Conservation (phyloP, 2,329 filamentous ascomycete genomes). For the Apiospora malaysiana region DNA sequence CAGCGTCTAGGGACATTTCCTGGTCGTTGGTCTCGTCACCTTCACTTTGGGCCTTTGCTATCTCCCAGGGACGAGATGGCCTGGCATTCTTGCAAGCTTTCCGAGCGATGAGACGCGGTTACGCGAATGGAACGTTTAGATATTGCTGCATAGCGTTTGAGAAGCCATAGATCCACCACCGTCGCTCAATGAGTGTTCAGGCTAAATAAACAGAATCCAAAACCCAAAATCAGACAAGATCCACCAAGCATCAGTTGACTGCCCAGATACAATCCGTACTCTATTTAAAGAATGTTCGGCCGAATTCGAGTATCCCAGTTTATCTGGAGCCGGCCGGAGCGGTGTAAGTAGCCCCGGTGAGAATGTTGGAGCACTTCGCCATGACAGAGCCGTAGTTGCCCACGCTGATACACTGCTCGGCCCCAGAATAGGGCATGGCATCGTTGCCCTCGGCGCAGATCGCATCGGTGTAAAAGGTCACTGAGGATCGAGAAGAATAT, state of each 20-base stretch:
- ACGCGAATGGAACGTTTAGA: slow-evolving; percentile 62
- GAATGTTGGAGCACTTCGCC: slow-evolving; percentile 16
- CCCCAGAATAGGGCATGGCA: background rate
- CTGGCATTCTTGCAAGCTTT: slow-evolving; percentile 67
- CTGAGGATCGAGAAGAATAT: background rate
- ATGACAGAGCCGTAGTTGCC: background rate
- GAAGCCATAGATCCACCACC: slow-evolving; percentile 42
- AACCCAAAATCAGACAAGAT: background rate
- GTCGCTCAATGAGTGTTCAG: background rate
- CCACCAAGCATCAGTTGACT: background rate
- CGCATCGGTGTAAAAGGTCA: background rate
- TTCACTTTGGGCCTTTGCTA: slow-evolving; percentile 65
- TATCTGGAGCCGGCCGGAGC: background rate
- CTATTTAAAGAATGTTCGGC: background rate
- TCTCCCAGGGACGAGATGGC: slow-evolving; percentile 64
- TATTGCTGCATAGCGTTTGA: slow-evolving; percentile 65
- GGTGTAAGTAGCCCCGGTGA: background rate
- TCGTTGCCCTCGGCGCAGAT: background rate
- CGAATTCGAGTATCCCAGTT: background rate
- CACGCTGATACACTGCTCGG: background rate
- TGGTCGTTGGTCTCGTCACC: slow-evolving; percentile 65
- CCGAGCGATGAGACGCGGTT: slow-evolving; percentile 65
- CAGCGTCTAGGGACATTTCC: slow-evolving; percentile 60
- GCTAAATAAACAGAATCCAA: background rate
- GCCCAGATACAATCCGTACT: too few species aligned